These are phyloP conservation scores for Tolypocladium pustulatum DNA, from an alignment of 2,329 filamentous ascomycete genomes.

Conservation along the genomic window DNA sequence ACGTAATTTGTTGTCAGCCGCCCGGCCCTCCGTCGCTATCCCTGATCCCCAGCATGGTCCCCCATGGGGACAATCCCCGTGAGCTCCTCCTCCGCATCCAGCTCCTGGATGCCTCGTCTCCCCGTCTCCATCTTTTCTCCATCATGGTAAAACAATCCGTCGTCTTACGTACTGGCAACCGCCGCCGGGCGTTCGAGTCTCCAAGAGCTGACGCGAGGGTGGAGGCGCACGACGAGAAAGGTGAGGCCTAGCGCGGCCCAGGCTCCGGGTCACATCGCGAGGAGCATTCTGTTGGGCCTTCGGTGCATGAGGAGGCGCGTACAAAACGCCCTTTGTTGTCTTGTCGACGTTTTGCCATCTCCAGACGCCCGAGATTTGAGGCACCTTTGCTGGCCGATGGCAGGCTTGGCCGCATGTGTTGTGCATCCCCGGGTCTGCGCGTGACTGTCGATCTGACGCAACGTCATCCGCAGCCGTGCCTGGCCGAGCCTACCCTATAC, in stretches of 20 bases:
- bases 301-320: background rate
- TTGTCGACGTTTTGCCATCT: background rate
- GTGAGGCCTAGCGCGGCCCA: background rate
- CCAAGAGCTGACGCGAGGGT: background rate
- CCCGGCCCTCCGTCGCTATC: background rate
- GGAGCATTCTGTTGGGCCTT: background rate
- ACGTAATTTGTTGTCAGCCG: background rate
- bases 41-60: background rate
- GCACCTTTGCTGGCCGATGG: background rate
- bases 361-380: background rate
- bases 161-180: background rate
- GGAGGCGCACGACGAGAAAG: background rate
- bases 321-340: background rate
- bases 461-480: background rate
- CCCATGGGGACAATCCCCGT: background rate
- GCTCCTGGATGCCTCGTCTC: background rate
- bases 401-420: background rate
- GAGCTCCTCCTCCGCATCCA: background rate
- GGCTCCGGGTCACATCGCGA: background rate
- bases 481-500: background rate
- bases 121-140: background rate
- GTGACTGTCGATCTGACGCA: background rate
- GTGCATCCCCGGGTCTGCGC: background rate
- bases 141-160: background rate
- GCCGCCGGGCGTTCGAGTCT: background rate